Conservation (phyloP, 1,139 yeast genomes). For the Sugiyamaella pinicola region DNA sequence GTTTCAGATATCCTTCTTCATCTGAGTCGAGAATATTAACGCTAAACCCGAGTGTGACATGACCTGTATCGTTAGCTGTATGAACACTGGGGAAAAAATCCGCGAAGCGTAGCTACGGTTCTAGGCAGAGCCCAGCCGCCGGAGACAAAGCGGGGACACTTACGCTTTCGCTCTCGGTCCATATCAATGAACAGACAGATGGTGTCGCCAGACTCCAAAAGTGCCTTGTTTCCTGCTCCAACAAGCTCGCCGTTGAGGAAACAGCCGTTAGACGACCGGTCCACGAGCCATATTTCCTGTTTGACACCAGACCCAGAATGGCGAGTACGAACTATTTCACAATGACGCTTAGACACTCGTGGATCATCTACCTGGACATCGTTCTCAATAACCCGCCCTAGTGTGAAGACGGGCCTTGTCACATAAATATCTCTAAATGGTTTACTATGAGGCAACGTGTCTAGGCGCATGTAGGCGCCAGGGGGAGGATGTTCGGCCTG, state of each 20-base stretch:
- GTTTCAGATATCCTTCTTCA: conserved; percentile 8
- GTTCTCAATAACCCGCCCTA: conserved; percentile 39
- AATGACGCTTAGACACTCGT: conserved; percentile 81
- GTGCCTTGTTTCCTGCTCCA: conserved; percentile 63
- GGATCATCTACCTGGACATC: conserved; percentile 68
- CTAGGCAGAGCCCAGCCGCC: too few relatives aligned
- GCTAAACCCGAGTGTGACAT: conserved; percentile 13
- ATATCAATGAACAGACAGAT: conserved; percentile 67
- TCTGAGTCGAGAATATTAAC: conserved; percentile 7
- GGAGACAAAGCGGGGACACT: too few relatives aligned
- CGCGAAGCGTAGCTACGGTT: too few relatives aligned
- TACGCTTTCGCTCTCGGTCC: conserved; percentile 8
- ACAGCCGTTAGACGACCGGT: conserved; percentile 79
- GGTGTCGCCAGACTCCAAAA: conserved; percentile 64
- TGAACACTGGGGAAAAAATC: not conserved
- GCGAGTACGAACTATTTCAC: conserved; percentile 62
- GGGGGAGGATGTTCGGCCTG: conserved; percentile 40
- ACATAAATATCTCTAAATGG: conserved; percentile 55
- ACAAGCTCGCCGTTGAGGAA: conserved; percentile 61
- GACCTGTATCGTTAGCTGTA: not conserved
- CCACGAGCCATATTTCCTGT: conserved; percentile 81
- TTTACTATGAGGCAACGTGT: conserved; percentile 47
- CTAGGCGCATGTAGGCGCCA: conserved; percentile 55
- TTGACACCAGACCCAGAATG: conserved; percentile 12
- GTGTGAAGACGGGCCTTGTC: conserved; percentile 32